Evolutionary conservation across 805 yeast genomes (phyloP), one percentile per base, ranked within the genome.

Genomic region (Komagataella phaffii): DNA sequence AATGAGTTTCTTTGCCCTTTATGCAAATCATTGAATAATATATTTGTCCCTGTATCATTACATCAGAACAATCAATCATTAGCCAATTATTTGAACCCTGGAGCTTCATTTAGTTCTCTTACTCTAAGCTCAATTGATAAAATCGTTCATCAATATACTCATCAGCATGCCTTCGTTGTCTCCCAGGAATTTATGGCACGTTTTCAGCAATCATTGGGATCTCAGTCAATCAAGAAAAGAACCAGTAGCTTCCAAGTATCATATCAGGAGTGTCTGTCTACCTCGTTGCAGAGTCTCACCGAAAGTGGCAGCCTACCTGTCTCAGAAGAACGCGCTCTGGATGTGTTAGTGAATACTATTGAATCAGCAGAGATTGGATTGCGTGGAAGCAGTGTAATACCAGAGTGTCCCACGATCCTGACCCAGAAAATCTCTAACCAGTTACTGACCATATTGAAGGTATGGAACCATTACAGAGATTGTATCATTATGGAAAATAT

Each of bases 1-100:
- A 78, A 80, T 6, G 95, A 90, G 59, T 84, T 87, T 57, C 67
- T 87, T 23, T 91, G 99, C 61, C 98, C 98, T 0, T 73, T 91
- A 44, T 91, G 99, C 70, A 88, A 88, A 54, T 84, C 95, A 0
- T 71, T 91, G 47, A 85, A 85, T 61, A 91, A 91, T 61, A 74
- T 84, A 53, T 88, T 91, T 61, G 68, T 91, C 46, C 99, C 98
- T 0, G 70, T 85, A 1, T 61, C 83, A 43, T 83, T 87, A 79
- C 60, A 71, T 2, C 58, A 68, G 3, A 83, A 83, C 59, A 67
- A 36, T 14, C 45, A 45, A n/a, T 24, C 52, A 6, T 17, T 48
- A 12, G 47, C 6, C 7, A 14, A 17, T 6, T 21, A 21, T 18
- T 24, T 45, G 14, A 17, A n/a, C 21, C 47, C 30, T n/a, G 12